Percentiles rank a stretch among this genome's conserved stretches.
These are phyloP conservation scores for Herpetomonas samuelpessoai DNA, from an alignment of 208 protist genomes.

Conservation along the genomic window DNA sequence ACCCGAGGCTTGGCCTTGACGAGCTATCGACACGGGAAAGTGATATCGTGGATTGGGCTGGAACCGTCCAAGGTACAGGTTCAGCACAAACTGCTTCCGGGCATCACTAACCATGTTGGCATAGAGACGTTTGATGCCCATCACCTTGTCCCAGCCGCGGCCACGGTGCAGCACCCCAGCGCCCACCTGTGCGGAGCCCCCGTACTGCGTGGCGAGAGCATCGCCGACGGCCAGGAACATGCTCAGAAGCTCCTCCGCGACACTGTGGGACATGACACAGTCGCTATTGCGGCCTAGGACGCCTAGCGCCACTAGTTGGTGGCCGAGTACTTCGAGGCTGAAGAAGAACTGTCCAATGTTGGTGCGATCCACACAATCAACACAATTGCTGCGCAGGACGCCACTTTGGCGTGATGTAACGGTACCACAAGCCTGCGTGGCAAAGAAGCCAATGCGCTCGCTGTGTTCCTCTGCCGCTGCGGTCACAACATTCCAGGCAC, in stretches of 20 bases:
- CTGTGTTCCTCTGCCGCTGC: conserved; percentile 44
- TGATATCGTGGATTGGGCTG: conserved; percentile 23
- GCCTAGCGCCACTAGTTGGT: conserved; percentile 56
- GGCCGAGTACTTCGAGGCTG: conserved; percentile 68
- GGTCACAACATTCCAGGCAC: conserved; percentile 74
- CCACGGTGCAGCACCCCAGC: conserved; percentile 83
- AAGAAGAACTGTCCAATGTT: conserved; percentile 96
- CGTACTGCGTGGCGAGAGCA: conserved; percentile 85
- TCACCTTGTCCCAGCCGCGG: conserved; percentile 81
- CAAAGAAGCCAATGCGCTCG: conserved; percentile 50
- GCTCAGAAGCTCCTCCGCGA: conserved; percentile 50
- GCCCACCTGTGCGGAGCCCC: conserved; percentile 81
- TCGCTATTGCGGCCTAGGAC: conserved; percentile 41
- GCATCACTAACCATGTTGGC: conserved; percentile 81
- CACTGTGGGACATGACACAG: conserved; percentile 16
- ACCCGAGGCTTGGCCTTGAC: too few species aligned
- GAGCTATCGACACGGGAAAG: too few species aligned
- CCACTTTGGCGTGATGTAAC: conserved; percentile 63
- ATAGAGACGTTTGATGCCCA: conserved; percentile 85
- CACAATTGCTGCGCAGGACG: conserved; percentile 96
- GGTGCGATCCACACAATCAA: conserved; percentile 98
- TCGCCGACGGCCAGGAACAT: conserved; percentile 86
- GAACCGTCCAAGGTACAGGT: conserved; percentile 82
- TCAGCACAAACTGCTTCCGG: conserved; percentile 73
- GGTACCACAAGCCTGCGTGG: conserved; percentile 11